phyloP scores from a whole-genome alignment of 2,329 filamentous ascomycete species.

The Hypocrella siamensis region DNA sequence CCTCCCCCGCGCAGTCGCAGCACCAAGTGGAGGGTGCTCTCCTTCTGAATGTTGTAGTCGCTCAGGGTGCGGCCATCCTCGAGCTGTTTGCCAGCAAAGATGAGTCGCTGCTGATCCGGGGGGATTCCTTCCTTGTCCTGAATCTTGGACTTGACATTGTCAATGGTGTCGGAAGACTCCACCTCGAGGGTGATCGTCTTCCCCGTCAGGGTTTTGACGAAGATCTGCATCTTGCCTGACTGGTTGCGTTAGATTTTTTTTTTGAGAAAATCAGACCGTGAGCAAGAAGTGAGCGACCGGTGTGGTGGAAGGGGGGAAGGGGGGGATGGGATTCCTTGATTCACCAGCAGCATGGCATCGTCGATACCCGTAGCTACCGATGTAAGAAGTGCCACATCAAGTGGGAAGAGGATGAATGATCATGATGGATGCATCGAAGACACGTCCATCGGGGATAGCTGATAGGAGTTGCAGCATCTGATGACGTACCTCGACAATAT shows the following conservation, averaged over 20 bases:
- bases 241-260: constrained; percentile 27
- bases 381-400: constrained; percentile 1
- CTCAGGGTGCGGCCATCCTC: constrained; percentile 97
- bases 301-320: no score
- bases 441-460: constrained; percentile 11
- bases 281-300: no score
- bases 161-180: constrained; percentile 98
- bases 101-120: constrained; percentile 97
- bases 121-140: constrained; percentile 99
- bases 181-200: constrained; percentile 99
- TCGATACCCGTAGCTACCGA: no score
- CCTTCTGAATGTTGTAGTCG: constrained; percentile 99
- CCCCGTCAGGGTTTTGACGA: constrained; percentile 83
- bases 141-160: constrained; percentile 99
- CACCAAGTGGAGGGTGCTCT: constrained; percentile 95
- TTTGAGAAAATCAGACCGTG: no score
- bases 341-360: no score
- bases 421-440: constrained; percentile 15
- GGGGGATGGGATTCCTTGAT: no score
- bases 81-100: constrained; percentile 99
- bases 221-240: constrained; percentile 60
- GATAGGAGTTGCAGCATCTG: constrained; percentile 26
- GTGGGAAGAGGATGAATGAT: constrained; percentile 9
- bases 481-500: constrained; percentile 49
- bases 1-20: constrained; percentile 94